Base-by-base conservation (phyloP, 176 grass and related monocot species). In the Triticum timopheevii region DNA sequence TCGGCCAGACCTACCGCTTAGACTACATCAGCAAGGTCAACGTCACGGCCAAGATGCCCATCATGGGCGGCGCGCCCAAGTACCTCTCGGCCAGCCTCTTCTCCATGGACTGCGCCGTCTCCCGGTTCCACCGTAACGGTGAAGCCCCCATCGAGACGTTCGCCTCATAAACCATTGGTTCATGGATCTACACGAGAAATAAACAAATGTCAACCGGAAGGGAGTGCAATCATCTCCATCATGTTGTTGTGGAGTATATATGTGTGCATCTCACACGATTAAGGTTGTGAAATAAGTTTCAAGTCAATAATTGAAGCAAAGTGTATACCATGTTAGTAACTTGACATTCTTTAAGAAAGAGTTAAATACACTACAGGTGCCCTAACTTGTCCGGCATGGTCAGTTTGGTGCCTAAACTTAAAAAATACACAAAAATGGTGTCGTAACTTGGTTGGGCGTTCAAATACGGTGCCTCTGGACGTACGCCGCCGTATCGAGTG, bases 11-110 rank as follows among this genome's bases (percentile, higher is more conserved):
- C 7, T 90, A 90, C 71, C 47, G 62, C 0, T 30, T 38, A 0
- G 4, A 50, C 62, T 90, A 83, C 40, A 15, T 73, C 13, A 90
- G 17, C 84, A 80, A 31, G 44, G n/a, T 90, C 8, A 68, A 90
- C 13, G 9, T 80, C 15, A 65, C 20, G 0, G 59, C 73, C 22
- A 83, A 73, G 38, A 87, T 90, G 84, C 89, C 84, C 2, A 75
- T 90, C 11, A 90, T 90, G 84, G 84, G 80, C 5, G 80, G 89
- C 2, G 67, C 84, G 0, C 13, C 71, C 16, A 87, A 87, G 25
- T 87, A 76, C 68, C 40, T 34, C 39, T 87, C 80, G 16, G 73
- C 89, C 0, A 1, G 42, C 7, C 50, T 90, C 10, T 80, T 90
- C 75, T 61, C 80, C 12, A 73, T 52, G 0, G 78, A 91, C 8